Base-by-base conservation (phyloP, 2,329 filamentous ascomycete genomes). In the Dactylonectria macrodidyma region DNA sequence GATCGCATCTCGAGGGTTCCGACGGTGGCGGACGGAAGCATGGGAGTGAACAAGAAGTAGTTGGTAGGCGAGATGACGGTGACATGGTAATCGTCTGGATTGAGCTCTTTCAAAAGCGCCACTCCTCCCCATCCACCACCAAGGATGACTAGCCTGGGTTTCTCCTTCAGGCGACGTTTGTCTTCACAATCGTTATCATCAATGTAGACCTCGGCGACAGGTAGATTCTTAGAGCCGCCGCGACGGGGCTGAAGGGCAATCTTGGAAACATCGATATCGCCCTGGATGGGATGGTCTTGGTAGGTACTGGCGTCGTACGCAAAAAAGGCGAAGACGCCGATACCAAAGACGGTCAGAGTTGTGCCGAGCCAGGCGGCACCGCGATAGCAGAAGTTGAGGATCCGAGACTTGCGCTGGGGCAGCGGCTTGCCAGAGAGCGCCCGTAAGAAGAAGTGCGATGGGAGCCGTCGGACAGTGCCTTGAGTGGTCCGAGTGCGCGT, bases 21-120 rank as follows among this genome's bases (percentile, higher is more conserved):
- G 6, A 99, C 96, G 0, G 97, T 99, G 8, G 96, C 97, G 38
- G 95, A 97, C 2, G 96, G 96, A 50, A 99, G 86, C 95, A 99
- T 98, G 1, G 96, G 96, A 2, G 96, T 99, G 81, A 99, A 99
- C 36, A 99, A 84, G 83, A 99, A 99, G 83, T 98, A 97, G 77
- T 98, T 98, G 41, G 93, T 93, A 0, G 96, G 95, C 12, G 95
- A 97, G 50, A 99, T 92, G 46, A 99, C 92, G 5, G 95, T 98
- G 73, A 99, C 92, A 81, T 99, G 95, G 79, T 98, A 99, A 75
- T 98, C 94, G 12, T 95, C 94, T 0, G 95, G 92, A 69, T 95
- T 93, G 70, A 99, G 83, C 69, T 94, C 92, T 84, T 99, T 99
- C 73, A 99, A 84, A 66, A 99, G 84, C 5, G 95, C 94, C 68